These are phyloP conservation scores for Plantago ovata DNA, from an alignment of 257 asterid species.

Conservation along the genomic window DNA sequence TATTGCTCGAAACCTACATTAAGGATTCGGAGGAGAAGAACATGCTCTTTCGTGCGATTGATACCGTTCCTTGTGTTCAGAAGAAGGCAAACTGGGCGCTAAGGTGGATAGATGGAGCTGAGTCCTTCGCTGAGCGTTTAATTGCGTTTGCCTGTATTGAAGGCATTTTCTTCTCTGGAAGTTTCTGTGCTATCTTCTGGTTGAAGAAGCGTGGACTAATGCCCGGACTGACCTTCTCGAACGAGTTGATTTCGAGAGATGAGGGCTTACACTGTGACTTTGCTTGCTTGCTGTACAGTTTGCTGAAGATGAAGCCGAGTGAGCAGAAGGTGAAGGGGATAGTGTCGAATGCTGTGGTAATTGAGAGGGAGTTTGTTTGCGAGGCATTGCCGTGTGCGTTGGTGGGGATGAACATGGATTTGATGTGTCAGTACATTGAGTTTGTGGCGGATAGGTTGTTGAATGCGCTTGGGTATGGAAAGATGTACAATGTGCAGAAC, in stretches of 20 bases:
- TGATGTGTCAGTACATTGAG: conserved; percentile 79
- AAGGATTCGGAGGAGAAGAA: conserved; percentile 68
- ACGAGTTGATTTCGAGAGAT: conserved; percentile 80
- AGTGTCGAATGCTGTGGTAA: conserved; percentile 65
- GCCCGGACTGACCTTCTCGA: conserved; percentile 86
- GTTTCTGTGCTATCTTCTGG: conserved; percentile 93
- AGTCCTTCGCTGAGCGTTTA: conserved; percentile 73
- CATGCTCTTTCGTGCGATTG: conserved; percentile 68
- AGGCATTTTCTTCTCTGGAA: conserved; percentile 87
- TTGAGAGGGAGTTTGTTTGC: conserved; percentile 77
- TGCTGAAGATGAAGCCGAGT: conserved; percentile 57
- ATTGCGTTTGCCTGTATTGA: conserved; percentile 90
- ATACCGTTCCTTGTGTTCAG: conserved; percentile 74
- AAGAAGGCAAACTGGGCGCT: conserved; percentile 90
- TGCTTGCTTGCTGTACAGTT: conserved; percentile 75
- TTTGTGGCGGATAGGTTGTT: conserved; percentile 84
- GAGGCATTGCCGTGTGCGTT: conserved; percentile 82
- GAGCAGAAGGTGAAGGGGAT: conserved; percentile 69
- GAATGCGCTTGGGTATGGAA: conserved; percentile 59
- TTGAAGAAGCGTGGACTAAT: conserved; percentile 78
- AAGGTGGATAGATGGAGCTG: conserved; percentile 85
- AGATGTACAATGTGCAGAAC: conserved; percentile 53
- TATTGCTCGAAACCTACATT: conserved; percentile 69
- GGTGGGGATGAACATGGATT: conserved; percentile 74
- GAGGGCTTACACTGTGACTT: conserved; percentile 93